Base-by-base conservation (phyloP, 2,329 filamentous ascomycete genomes). In the Xenoacremonium recifei region DNA sequence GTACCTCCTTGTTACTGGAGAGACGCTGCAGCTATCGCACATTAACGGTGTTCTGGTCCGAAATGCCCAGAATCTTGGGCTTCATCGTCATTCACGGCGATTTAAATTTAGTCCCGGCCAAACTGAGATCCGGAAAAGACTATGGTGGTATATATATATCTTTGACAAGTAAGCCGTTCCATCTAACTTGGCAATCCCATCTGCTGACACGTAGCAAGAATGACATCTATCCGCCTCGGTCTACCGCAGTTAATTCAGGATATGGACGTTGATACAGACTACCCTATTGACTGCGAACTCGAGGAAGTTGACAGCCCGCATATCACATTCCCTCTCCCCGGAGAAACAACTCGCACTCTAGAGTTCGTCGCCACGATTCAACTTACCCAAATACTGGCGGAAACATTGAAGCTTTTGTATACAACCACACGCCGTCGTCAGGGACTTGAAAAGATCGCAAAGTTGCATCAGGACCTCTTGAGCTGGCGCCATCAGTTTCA, bases 101-200 rank as follows among this genome's bases (percentile, higher is more conserved):
- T 59, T 58, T 45, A 58, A 50, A 11, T 58, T 57, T 9, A 50
- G 57, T 5, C 55, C 56, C 2, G 42, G 57, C 3, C 55, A 58
- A 20, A 59, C 55, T 1, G 53, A 58, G 13, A 38, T 58, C 2
- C 34, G 56, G 21, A 45, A 55, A 4, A 43, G 55, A 5, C 45
- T 49, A 4, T 59, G 56, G 55, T 59, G 53, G 56, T 57, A 54
- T 5, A 55, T 58, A 17, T 59, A 57, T 32, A 47, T 55, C 3
- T 47, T 58, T 5, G 56, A 59, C 16, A 35, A 46, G 53, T 59
- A 39, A 13, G 54, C 36, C 6, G 20, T 20, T 2, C 17, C 21
- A 34, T 7, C 16, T 11, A 58, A 53, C 1, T 54, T 58, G 23
- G 51, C 48, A 12, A 58, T 53, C 30, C 47, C 48, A 3, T 58